Base-by-base conservation (phyloP, 345 rosid genomes). In the Gossypium arboreum region DNA sequence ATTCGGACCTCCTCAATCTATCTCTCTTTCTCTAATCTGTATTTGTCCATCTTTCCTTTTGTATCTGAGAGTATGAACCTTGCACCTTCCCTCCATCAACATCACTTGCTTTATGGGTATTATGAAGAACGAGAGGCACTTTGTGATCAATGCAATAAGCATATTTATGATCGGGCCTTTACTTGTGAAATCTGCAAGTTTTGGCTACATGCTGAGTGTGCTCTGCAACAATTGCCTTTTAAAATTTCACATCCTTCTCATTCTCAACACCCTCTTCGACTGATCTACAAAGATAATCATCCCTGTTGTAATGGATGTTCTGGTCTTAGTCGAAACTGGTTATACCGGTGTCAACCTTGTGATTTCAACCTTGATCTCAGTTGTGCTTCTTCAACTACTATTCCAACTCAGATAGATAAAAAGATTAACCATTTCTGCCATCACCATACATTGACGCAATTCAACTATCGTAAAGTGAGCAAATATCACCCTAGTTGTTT, bases 391-490 rank as follows among this genome's bases (percentile, higher is more conserved):
- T 51, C 25, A 8, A 2, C 20, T 8, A 50, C 29, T 1, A 25
- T 16, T n/a, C 51, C 9, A n/a, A 12, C 2, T 13, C n/a, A 7
- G 1, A 15, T 12, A 12, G 0, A 2, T 48, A 68, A 7, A 47
- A 0, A 7, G 0, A 48, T 48, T 24, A 2, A 2, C 1, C 43
- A 68, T 68, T 68, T 22, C 13, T 6, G 72, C 34, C 57, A 68
- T 9, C 0, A 0, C 0, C 12, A 68, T 24, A 0, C 0, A 1
- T 27, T 68, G 43, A 24, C 0, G 12, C 1, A 7, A 2, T 24
- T 48, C 58, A 48, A 68, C 9, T 22, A 68, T 15, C 16, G 41
- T 3, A 68, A 68, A 44, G 15, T 24, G 12, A 8, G 15, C 2
- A 22, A 47, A 11, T 1, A 48, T 24, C 39, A 68, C 6, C 11